Evolutionary conservation across 2,329 filamentous ascomycete species (phyloP), one percentile per base, ranked within the genome.

Genomic region (Aureobasidium sp.): DNA sequence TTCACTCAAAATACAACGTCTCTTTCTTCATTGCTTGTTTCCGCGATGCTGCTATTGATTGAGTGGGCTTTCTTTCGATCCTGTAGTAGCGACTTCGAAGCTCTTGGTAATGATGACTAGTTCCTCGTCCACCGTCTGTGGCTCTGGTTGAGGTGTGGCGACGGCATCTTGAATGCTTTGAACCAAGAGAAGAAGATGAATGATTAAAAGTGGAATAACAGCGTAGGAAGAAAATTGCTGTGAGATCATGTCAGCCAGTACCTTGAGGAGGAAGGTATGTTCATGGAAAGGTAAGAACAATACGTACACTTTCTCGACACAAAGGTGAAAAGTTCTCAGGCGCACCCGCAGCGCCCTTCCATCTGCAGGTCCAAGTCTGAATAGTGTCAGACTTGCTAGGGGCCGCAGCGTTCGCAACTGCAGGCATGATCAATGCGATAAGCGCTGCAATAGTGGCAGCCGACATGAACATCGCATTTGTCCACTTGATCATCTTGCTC

Each of bases 201-300:
- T 51, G 47, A 79, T 55, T 63, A 79, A 75, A 20, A 75, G 68
- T 0, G 74, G 70, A 26, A 79, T 72, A 0, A 75, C 76, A 26
- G 75, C 74, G 65, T 75, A 78, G 47, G 76, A 73, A 15, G 77
- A 75, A 68, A 80, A 79, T 65, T 72, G 73, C 73, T 76, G 20
- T 4, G 12, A 13, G 8, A 5, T 24, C 9, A 12, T 27, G 8
- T 44, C 26, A 41, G 36, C 12, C 17, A n/a, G 29, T 9, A 12
- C 10, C 5, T 7, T 48, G 3, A 7, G 3, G 17, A 27, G 12
- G 24, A 7, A 53, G 15, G 17, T 8, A 20, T 7, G n/a, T 9
- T 20, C 1, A n/a, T n/a, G 26, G 6, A 20, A 57, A 15, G 29
- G n/a, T 5, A 39, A 12, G 3, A 43, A 26, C 5, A 24, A 15